Evolutionary conservation across 305 asterid species (phyloP), one percentile per base, ranked within the genome.

Genomic region (Solanum chacoense): DNA sequence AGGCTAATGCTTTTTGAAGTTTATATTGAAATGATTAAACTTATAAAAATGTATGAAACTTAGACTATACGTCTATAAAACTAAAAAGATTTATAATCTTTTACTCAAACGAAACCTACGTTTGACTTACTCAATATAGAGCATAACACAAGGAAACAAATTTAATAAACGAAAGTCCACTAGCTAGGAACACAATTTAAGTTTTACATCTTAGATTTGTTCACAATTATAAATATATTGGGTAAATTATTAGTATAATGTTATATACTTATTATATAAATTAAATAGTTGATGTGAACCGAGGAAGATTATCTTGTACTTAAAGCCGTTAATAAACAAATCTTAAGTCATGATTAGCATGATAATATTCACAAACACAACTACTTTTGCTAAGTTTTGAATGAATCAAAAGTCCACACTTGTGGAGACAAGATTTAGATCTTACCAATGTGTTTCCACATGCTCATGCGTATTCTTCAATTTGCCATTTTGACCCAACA

Each of bases 231-330:
- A 6, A 40, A 20, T 7, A 94, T 85, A 2, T 90, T 45, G 1
- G 95, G 94, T n/a, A 96, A 92, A 36, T 91, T 93, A 86, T 95
- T 93, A 74, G 95, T 93, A 74, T 95, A 65, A 65, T 65, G 13
- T 65, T 65, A n/a, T 55, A 16, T 37, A 36, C 40, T 36, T 42
- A 96, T 63, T 89, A 89, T 87, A 90, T 88, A 96, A 65, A 92
- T 85, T 91, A 92, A 45, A 22, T 7, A 76, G 45, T 50, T 83
- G 11, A 50, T 45, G 73, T 80, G 40, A 83, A 83, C 72, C 86
- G 86, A 83, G 86, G 86, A 83, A 83, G 86, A 83, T 83, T 83
- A 83, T 16, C 72, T 6, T 50, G 92, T 89, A 16, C 89, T 91
- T 90, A 94, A 92, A 89, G 94, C 94, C 8, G 96, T 93, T 74